Evolutionary conservation across 768 basidiomycete species (phyloP).

Genomic region (Termitomyces sp.): DNA sequence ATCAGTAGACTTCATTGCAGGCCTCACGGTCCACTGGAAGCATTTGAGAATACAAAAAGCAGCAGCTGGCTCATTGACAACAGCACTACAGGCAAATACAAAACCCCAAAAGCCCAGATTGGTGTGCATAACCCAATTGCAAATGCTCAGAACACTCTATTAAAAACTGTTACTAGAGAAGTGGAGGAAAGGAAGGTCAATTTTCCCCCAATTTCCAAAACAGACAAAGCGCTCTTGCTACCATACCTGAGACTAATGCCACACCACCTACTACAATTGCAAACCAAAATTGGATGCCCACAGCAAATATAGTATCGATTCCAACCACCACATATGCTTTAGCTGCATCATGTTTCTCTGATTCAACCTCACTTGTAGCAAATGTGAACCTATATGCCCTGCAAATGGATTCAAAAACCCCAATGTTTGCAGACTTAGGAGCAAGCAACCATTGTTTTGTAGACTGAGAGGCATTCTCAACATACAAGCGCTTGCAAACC

Average conservation of each 20-base stretch:
- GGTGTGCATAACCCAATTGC: not conserved
- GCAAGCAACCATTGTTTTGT: no score
- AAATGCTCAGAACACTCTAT: not conserved
- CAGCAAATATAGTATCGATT: no score
- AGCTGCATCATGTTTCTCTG: no score
- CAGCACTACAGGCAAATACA: not conserved
- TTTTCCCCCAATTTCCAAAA: not conserved
- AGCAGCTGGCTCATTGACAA: not conserved
- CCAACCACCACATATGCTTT: no score
- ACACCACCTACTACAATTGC: no score
- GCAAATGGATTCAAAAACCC: no score
- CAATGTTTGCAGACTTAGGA: not conserved
- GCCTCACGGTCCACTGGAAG: not conserved
- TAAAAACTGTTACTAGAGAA: not conserved
- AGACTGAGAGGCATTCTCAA: no score
- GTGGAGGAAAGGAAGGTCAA: constrained; percentile 1
- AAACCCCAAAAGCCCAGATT: not conserved
- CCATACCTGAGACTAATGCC: no score
- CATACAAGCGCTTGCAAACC: no score
- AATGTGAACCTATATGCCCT: no score
- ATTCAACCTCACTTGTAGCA: no score
- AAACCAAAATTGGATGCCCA: no score
- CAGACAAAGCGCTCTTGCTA: not conserved
- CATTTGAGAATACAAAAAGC: not conserved
- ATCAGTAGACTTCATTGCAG: not conserved